Evolutionary conservation across 192 early-diverging fungal genomes (phyloP), one percentile per base, ranked within the genome.

Genomic region (Entomortierella parvispora): DNA sequence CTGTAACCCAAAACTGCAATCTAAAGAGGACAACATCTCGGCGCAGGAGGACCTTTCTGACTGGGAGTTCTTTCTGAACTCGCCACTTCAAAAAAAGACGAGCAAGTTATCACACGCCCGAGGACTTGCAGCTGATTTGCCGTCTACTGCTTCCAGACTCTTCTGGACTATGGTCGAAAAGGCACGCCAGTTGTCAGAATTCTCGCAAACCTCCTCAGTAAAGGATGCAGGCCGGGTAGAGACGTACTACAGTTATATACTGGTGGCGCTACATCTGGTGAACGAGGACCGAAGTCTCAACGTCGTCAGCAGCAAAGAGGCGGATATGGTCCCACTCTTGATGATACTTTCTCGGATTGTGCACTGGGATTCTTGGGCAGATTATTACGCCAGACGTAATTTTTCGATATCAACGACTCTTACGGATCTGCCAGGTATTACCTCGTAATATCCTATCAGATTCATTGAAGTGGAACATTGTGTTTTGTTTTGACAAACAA

Each of bases 241-340:
- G 28, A 9, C 12, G 32, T 84, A 69, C 60, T 69, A 88, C 40
- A 57, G 56, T 6, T 54, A 45, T 15, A 62, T 88, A 40, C 58
- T 89, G 4, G 45, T 74, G 10, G 58, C 81, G 0, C 56, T 90
- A 4, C 88, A 90, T 63, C 65, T 90, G 0, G 69, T 90, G 22
- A 83, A 86, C 57, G 87, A 89, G 33, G 84, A 90, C 64, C 43
- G 87, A 18, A 82, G 81, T 45, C 60, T 86, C 22, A 72, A 81
- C 58, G n/a, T 79, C 23, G 44, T 58, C 6, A 74, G 67, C 3
- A 62, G 68, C 45, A 62, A 79, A 20, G 69, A 79, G 15, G 47
- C 68, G 4, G 47, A 81, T 33, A 32, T 69, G 34, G 42, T 55
- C 14, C 82, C 76, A 42, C 20, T 77, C 2, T 46, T 86, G 42